phyloP scores from a whole-genome alignment of 768 basidiomycete genomes.

The Pleurotus eryngii region DNA sequence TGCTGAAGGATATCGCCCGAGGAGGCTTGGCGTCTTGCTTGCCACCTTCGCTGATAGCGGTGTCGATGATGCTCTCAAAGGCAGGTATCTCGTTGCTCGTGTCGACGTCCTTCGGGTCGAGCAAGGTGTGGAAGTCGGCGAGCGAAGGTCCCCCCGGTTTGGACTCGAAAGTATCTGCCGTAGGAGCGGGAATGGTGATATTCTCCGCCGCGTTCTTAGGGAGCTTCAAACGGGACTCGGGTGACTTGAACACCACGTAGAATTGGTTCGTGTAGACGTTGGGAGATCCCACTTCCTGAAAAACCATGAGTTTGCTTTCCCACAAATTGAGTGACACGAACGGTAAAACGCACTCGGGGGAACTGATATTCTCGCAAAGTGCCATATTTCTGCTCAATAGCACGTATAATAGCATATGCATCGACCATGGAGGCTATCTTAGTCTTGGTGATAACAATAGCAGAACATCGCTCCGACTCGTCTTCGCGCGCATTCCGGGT shows the following conservation, averaged over 20 bases:
- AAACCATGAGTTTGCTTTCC: background rate
- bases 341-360: constrained; percentile 31
- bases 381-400: constrained; percentile 54
- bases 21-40: background rate
- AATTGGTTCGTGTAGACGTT: constrained; percentile 40
- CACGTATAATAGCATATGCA: constrained; percentile 48
- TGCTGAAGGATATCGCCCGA: constrained; percentile 7
- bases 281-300: constrained; percentile 45
- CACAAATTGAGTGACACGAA: background rate
- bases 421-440: constrained; percentile 45
- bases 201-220: constrained; percentile 20
- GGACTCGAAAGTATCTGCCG: constrained; percentile 4
- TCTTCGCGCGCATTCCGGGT: background rate
- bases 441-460: constrained; percentile 38
- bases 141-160: constrained; percentile 1
- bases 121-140: background rate
- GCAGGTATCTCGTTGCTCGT: background rate
- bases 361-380: constrained; percentile 40
- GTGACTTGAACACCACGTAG: constrained; percentile 43
- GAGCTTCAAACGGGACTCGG: constrained; percentile 35
- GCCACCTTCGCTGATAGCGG: constrained; percentile 19
- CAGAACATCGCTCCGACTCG: constrained; percentile 19
- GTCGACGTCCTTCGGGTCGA: background rate
- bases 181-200: constrained; percentile 24
- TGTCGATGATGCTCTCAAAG: constrained; percentile 5